These are phyloP conservation scores for Chalciporus sphaerocephalus DNA, from an alignment of 768 basidiomycete genomes.

Conservation along the genomic window DNA sequence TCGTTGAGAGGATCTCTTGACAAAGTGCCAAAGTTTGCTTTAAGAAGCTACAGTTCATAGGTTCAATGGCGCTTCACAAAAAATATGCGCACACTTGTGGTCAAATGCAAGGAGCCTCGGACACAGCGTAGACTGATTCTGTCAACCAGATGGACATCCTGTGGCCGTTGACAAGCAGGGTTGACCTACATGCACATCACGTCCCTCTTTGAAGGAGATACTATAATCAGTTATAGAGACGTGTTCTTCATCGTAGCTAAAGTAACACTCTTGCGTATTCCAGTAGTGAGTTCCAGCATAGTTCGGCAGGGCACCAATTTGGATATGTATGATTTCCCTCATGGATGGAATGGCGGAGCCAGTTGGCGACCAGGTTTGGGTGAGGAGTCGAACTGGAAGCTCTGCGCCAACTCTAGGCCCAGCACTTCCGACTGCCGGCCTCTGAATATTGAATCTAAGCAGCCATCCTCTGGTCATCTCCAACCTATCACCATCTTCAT, in stretches of 20 bases:
- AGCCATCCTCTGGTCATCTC: no score
- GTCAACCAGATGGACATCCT: slow-evolving; percentile 2
- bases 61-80: neutral
- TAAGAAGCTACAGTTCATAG: slow-evolving; percentile 2
- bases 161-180: neutral
- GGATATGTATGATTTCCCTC: slow-evolving; percentile 77
- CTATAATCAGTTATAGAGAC: slow-evolving; percentile 45
- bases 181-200: slow-evolving; percentile 43
- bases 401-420: no score
- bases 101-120: slow-evolving; percentile 69
- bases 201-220: slow-evolving; percentile 65
- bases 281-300: slow-evolving; percentile 74
- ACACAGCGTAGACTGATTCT: slow-evolving; percentile 42
- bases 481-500: no score
- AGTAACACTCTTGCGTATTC: slow-evolving; percentile 75
- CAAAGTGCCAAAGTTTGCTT: slow-evolving; percentile 67
- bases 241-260: slow-evolving; percentile 44
- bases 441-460: no score
- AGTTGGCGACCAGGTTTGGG: no score
- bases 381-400: no score
- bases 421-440: no score
- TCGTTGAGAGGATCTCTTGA: slow-evolving; percentile 37
- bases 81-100: slow-evolving; percentile 46
- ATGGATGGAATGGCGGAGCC: no score
- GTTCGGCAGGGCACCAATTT: slow-evolving; percentile 66